These are phyloP conservation scores for Podaxis sp. DNA, from an alignment of 768 basidiomycete genomes.

Conservation along the genomic window DNA sequence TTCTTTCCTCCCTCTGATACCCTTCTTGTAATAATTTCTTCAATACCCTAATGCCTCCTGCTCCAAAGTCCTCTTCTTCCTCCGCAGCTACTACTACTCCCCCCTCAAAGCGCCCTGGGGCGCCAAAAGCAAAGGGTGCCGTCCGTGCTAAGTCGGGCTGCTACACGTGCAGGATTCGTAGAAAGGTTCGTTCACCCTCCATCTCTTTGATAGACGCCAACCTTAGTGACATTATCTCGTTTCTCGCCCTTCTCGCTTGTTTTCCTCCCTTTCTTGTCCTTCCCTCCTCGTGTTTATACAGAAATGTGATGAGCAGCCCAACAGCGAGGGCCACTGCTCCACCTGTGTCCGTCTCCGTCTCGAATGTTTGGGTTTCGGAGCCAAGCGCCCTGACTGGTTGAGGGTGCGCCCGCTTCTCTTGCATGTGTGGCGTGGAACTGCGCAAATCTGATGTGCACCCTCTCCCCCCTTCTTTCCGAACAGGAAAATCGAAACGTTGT, in stretches of 20 bases:
- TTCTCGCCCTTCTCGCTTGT: not conserved
- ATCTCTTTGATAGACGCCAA: not conserved
- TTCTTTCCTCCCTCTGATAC: conserved; percentile 14
- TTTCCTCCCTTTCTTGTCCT: not conserved
- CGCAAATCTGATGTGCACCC: not conserved
- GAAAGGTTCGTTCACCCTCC: conserved; percentile 53
- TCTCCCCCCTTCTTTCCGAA: conserved; percentile 6
- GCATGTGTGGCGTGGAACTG: not conserved
- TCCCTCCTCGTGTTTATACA: conserved; percentile 25
- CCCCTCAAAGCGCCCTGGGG: conserved; percentile 26
- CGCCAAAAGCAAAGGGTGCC: conserved; percentile 75
- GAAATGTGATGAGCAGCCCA: conserved; percentile 83
- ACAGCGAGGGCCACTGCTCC: conserved; percentile 57
- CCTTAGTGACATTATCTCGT: conserved; percentile 2
- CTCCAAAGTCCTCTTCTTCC: conserved; percentile 36
- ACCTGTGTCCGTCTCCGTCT: conserved; percentile 77
- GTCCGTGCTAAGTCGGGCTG: conserved; percentile 85
- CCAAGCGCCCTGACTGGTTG: conserved; percentile 83
- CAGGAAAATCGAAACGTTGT: conserved; percentile 69
- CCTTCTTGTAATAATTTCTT: not conserved
- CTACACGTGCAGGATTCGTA: conserved; percentile 82
- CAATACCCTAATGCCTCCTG: conserved; percentile 28
- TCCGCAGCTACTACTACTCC: conserved; percentile 33
- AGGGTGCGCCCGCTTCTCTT: conserved; percentile 45
- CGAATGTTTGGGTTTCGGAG: conserved; percentile 84